phyloP scores from a whole-genome alignment of 768 basidiomycete species.

The Pulveroboletus sp. region DNA sequence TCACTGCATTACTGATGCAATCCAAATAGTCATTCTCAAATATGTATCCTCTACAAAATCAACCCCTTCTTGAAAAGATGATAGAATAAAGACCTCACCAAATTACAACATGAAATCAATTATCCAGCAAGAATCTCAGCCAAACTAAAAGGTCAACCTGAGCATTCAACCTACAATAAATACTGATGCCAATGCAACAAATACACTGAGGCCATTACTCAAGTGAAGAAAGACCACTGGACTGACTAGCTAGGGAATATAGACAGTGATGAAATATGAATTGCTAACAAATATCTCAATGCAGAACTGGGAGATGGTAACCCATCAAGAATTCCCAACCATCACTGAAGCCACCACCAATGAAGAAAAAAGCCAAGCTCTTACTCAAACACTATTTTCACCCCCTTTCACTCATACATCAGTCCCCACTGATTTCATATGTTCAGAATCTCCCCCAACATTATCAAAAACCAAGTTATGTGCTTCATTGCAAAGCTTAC shows the following conservation, averaged over 20 bases:
- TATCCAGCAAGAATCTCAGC: not conserved
- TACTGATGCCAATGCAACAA: not conserved
- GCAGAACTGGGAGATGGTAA: not conserved
- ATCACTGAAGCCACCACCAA: not conserved
- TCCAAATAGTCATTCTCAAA: not conserved
- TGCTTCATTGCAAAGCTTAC: not conserved
- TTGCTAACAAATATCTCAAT: no score
- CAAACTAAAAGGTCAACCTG: not conserved
- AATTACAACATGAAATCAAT: not conserved
- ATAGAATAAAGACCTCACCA: not conserved
- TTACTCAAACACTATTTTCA: not conserved
- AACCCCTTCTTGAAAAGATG: not conserved
- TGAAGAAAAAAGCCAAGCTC: not conserved
- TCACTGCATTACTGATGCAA: not conserved
- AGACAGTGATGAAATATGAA: not conserved
- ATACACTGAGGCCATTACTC: not conserved
- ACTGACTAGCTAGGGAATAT: conserved; percentile 2
- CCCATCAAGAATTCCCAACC: not conserved
- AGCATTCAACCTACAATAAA: not conserved
- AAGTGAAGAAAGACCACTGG: conserved; percentile 5
- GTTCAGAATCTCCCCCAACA: not conserved
- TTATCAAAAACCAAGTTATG: not conserved
- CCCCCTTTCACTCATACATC: not conserved
- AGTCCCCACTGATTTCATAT: not conserved
- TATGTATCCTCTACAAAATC: not conserved